A percentile compares a stretch with the other conserved stretches of the same genome.
phyloP scores from a whole-genome alignment of 306 rosid genomes.

The Corylus heterophylla region DNA sequence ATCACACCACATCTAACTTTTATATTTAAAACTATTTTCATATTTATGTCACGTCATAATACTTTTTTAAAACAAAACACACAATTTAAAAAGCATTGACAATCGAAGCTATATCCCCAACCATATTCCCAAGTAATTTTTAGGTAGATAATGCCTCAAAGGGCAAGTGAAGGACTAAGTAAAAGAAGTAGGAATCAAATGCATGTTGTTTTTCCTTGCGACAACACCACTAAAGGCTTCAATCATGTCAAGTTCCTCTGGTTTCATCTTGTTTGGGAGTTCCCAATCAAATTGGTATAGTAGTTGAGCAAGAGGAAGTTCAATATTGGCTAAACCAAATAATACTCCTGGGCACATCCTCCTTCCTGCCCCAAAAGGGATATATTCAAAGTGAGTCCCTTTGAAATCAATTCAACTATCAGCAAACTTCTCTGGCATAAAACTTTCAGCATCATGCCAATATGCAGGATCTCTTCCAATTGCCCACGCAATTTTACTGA shows the following conservation, averaged over 20 bases:
- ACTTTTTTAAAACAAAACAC: too few relatives aligned
- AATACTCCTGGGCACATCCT: neutral
- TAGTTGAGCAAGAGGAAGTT: neutral
- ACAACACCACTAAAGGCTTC: neutral
- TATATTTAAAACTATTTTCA: too few relatives aligned
- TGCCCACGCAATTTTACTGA: slow-evolving; percentile 42
- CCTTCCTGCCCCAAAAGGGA: slow-evolving; percentile 41
- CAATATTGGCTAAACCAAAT: neutral
- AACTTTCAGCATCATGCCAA: slow-evolving; percentile 39
- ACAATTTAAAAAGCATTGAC: too few relatives aligned
- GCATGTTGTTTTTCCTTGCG: neutral
- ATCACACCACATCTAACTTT: too few relatives aligned
- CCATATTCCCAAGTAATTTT: too few relatives aligned
- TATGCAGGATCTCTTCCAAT: slow-evolving; percentile 32
- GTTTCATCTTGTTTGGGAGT: neutral
- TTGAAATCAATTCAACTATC: slow-evolving; percentile 15
- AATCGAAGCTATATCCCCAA: too few relatives aligned
- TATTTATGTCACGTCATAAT: too few relatives aligned
- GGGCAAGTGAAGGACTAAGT: neutral
- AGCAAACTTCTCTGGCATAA: slow-evolving; percentile 39
- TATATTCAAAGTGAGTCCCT: slow-evolving; percentile 23
- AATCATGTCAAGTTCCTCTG: neutral
- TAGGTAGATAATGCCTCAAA: too few relatives aligned
- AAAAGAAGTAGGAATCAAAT: neutral
- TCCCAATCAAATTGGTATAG: neutral